Evolutionary conservation across 352 stramenopile species (phyloP).

Genomic region (Phytopythium chamaehyphon): DNA sequence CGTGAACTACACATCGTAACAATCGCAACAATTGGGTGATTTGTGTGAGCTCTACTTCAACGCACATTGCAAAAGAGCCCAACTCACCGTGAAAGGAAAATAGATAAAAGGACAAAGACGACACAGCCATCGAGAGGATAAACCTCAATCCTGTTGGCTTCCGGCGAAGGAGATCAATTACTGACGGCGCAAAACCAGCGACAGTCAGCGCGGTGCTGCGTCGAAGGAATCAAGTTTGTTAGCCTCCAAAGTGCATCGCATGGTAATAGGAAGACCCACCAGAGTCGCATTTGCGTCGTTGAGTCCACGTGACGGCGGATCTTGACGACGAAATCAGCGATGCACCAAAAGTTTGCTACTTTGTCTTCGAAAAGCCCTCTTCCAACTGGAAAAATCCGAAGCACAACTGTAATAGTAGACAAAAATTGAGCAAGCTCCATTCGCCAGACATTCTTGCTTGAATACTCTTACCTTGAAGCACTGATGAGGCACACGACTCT

Average conservation of each 20-base stretch:
- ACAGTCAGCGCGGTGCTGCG: constrained; percentile 75
- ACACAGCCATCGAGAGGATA: constrained; percentile 80
- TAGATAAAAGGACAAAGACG: constrained; percentile 93
- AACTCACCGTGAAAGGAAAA: constrained; percentile 93
- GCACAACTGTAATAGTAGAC: constrained; percentile 60
- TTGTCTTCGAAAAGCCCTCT: constrained; percentile 98
- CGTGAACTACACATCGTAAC: constrained; percentile 80
- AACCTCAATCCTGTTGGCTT: constrained; percentile 70
- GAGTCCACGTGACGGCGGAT: constrained; percentile 49
- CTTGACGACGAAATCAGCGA: constrained; percentile 80
- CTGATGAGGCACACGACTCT: constrained; percentile 52
- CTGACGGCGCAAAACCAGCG: constrained; percentile 80
- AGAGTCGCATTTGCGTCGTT: constrained; percentile 65
- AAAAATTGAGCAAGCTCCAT: not conserved
- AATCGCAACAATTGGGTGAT: not conserved
- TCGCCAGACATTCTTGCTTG: not conserved
- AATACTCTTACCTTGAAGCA: constrained; percentile 54
- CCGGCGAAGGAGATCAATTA: constrained; percentile 65
- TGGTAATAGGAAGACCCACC: constrained; percentile 21
- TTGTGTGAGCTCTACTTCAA: not conserved
- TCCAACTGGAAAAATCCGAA: constrained; percentile 94
- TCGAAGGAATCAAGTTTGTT: not conserved
- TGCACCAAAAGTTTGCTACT: constrained; percentile 96
- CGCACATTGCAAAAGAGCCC: not conserved
- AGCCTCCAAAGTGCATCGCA: not conserved